Conservation (phyloP, 306 rosid genomes). For the Cucurbita argyrosperma region DNA sequence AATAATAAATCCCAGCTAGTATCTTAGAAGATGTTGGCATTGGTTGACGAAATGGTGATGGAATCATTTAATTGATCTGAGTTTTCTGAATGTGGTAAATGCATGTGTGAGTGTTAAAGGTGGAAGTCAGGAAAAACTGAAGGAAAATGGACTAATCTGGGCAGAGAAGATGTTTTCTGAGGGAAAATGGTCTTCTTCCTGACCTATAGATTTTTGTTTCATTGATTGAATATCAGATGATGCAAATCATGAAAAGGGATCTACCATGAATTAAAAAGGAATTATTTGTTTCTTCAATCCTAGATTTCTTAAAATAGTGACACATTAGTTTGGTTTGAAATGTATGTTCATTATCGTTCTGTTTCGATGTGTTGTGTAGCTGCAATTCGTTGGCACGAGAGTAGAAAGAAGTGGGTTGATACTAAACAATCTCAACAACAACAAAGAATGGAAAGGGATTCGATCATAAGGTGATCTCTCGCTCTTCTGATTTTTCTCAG, state of each 20-base stretch:
- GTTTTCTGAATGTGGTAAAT: not conserved
- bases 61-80: not conserved
- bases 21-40: not conserved
- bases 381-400: slow-evolving; percentile 70
- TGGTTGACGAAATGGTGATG: not conserved
- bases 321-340: not conserved
- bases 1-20: not conserved
- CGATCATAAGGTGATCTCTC: slow-evolving; percentile 54
- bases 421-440: slow-evolving; percentile 32
- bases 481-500: not conserved
- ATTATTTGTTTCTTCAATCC: not conserved
- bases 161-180: not conserved
- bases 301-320: slow-evolving; percentile 6
- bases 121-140: not conserved
- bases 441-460: slow-evolving; percentile 52
- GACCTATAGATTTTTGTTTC: not conserved
- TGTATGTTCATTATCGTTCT: not conserved
- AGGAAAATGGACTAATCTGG: not conserved
- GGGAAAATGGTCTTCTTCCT: not conserved
- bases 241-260: not conserved
- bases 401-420: slow-evolving; percentile 77
- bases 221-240: not conserved
- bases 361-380: slow-evolving; percentile 25
- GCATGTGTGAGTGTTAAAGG: not conserved
- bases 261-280: not conserved